Evolutionary conservation across 2,329 filamentous ascomycete species (phyloP).

Genomic region (Eurotiales sp.): DNA sequence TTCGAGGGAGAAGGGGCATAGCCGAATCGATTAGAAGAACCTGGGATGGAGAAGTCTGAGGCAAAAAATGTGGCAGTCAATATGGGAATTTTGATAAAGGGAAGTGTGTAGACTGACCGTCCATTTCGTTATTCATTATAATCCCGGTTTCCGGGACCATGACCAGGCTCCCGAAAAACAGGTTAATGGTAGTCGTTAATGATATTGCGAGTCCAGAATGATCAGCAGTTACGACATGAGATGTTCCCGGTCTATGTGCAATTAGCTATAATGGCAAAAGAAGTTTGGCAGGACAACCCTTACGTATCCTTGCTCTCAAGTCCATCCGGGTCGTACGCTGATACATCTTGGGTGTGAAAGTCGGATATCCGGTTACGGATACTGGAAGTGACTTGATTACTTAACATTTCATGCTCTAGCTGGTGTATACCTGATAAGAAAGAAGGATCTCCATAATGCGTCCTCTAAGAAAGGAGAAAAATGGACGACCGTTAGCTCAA

Average conservation of each 20-base stretch:
- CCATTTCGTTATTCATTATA: constrained; percentile 65
- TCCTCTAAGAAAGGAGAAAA: constrained; percentile 49
- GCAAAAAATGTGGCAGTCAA: background rate
- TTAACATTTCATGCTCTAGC: constrained; percentile 67
- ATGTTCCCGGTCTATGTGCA: constrained; percentile 46
- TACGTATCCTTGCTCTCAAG: constrained; percentile 63
- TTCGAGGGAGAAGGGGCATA: constrained; percentile 77
- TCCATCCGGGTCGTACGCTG: constrained; percentile 67
- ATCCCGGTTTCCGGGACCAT: constrained; percentile 80
- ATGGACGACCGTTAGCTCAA: constrained; percentile 15
- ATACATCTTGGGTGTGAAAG: constrained; percentile 64
- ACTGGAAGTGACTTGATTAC: constrained; percentile 53
- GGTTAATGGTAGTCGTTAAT: constrained; percentile 82
- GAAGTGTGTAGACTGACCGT: constrained; percentile 43
- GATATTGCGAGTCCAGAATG: constrained; percentile 69
- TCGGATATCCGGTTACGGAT: constrained; percentile 70
- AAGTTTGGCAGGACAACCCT: constrained; percentile 13
- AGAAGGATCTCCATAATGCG: constrained; percentile 76
- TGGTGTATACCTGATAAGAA: constrained; percentile 62
- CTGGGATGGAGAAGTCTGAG: constrained; percentile 84
- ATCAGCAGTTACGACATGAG: constrained; percentile 63
- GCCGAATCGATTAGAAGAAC: constrained; percentile 73
- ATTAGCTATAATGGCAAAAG: background rate
- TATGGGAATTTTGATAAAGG: background rate
- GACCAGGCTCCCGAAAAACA: constrained; percentile 75